Conservation (phyloP, 305 asterid genomes). For the Salvia sclarea region DNA sequence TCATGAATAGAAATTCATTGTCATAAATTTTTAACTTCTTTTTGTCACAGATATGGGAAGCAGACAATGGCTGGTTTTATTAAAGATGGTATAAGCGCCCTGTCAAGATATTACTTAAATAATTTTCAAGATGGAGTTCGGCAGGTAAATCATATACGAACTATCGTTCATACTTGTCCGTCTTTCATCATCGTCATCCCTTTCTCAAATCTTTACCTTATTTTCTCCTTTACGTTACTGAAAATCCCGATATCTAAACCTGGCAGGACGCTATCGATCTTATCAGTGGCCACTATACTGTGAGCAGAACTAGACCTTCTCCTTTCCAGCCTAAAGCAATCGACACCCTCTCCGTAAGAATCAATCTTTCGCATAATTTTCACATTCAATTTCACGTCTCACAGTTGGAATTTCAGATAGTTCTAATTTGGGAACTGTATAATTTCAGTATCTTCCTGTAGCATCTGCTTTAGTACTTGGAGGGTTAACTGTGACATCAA, state of each 20-base stretch:
- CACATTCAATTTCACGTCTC: conserved; percentile 24
- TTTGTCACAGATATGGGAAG: conserved; percentile 76
- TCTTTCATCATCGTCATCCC: background rate
- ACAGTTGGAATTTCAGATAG: background rate
- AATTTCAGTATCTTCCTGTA: conserved; percentile 86
- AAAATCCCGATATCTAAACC: conserved; percentile 23
- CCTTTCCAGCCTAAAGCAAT: conserved; percentile 61
- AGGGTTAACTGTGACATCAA: conserved; percentile 85
- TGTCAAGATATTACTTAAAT: conserved; percentile 88
- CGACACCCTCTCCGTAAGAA: conserved; percentile 50
- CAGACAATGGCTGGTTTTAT: conserved; percentile 85
- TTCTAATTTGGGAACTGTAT: background rate
- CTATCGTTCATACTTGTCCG: background rate
- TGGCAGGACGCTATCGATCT: conserved; percentile 93
- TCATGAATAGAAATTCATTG: conserved; percentile 16
- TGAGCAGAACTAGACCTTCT: conserved; percentile 60
- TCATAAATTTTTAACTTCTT: conserved; percentile 20
- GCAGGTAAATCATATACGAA: conserved; percentile 59
- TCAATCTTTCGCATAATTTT: conserved; percentile 8
- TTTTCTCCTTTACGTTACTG: background rate
- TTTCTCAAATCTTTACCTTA: background rate
- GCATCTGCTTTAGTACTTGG: conserved; percentile 96
- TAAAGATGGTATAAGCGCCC: conserved; percentile 91
- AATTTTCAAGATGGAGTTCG: conserved; percentile 56
- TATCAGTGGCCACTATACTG: conserved; percentile 75